Conservation (phyloP, 305 asterid genomes). For the Solanum hybrid region DNA sequence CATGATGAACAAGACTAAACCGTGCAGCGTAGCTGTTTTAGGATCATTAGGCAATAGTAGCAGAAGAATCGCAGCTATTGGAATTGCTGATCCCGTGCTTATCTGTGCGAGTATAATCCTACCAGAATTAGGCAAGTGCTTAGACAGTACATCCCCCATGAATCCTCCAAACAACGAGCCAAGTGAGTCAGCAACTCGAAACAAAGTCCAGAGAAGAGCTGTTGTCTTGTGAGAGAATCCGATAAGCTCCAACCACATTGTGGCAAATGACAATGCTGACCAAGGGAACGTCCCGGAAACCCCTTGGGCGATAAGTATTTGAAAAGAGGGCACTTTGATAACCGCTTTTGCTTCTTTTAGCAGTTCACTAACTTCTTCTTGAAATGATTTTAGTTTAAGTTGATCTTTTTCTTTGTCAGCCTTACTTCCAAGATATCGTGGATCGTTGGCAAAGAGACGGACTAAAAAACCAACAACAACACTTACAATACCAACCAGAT, state of each 20-base stretch:
- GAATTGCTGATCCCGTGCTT: constrained; percentile 45
- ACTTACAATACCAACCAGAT: constrained; percentile 58
- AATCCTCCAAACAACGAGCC: constrained; percentile 75
- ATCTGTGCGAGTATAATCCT: constrained; percentile 64
- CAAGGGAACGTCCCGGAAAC: constrained; percentile 76
- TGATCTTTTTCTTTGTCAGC: constrained; percentile 8
- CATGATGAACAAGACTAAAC: constrained; percentile 44
- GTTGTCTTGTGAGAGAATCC: constrained; percentile 74
- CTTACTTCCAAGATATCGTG: constrained; percentile 24
- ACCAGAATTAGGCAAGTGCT: constrained; percentile 52
- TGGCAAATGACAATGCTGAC: constrained; percentile 64
- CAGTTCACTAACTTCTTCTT: constrained; percentile 39
- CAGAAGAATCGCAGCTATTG: constrained; percentile 49
- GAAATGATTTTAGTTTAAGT: constrained; percentile 27
- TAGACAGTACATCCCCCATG: constrained; percentile 64
- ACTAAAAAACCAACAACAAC: constrained; percentile 51
- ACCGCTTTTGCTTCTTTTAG: constrained; percentile 59
- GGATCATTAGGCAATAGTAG: constrained; percentile 62
- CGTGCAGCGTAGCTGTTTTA: constrained; percentile 35
- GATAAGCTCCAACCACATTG: constrained; percentile 83
- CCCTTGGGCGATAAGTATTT: constrained; percentile 64
- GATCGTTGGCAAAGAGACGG: constrained; percentile 55
- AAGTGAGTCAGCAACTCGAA: constrained; percentile 47
- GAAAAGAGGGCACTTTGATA: constrained; percentile 53
- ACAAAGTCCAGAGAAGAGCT: constrained; percentile 47